phyloP scores from a whole-genome alignment of 2,329 filamentous ascomycete genomes.

The Microascus cirrosus region DNA sequence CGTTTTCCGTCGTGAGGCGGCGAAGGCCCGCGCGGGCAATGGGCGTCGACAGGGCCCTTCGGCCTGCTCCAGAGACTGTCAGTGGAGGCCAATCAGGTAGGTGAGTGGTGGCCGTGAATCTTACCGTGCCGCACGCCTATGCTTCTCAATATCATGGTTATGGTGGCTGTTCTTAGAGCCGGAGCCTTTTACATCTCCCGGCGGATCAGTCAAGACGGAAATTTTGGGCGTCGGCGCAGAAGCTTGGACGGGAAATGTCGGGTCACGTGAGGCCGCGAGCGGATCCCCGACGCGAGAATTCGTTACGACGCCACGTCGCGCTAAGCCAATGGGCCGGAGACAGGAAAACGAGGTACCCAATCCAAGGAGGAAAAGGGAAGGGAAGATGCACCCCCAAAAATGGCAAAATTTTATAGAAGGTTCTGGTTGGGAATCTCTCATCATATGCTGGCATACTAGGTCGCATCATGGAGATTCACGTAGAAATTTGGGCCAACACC shows the following conservation, averaged over 20 bases:
- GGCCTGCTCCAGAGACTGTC: conserved; percentile 27
- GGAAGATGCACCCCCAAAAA: too few species aligned
- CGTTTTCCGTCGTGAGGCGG: conserved; percentile 20
- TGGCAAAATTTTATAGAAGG: too few species aligned
- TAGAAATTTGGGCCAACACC: too few species aligned
- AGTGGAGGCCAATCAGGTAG: conserved; percentile 10
- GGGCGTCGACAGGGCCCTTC: conserved; percentile 36
- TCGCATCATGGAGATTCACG: too few species aligned
- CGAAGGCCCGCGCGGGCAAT: conserved; percentile 27
- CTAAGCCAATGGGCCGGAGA: too few species aligned
- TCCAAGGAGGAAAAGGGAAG: too few species aligned
- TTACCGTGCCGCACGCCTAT: conserved; percentile 42
- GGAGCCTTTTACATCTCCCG: not conserved
- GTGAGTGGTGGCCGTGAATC: conserved; percentile 8
- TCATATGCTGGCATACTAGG: too few species aligned
- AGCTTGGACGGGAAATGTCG: not conserved
- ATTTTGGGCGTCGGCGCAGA: conserved; percentile 8
- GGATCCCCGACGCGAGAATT: not conserved
- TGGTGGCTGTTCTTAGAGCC: conserved; percentile 8
- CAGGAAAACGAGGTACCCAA: too few species aligned
- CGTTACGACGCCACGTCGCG: too few species aligned
- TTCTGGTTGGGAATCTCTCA: too few species aligned
- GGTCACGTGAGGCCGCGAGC: conserved; percentile 7
- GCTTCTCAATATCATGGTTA: conserved; percentile 44
- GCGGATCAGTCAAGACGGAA: not conserved